phyloP scores from a whole-genome alignment of 2,329 filamentous ascomycete species.

The Huntiella decipiens region DNA sequence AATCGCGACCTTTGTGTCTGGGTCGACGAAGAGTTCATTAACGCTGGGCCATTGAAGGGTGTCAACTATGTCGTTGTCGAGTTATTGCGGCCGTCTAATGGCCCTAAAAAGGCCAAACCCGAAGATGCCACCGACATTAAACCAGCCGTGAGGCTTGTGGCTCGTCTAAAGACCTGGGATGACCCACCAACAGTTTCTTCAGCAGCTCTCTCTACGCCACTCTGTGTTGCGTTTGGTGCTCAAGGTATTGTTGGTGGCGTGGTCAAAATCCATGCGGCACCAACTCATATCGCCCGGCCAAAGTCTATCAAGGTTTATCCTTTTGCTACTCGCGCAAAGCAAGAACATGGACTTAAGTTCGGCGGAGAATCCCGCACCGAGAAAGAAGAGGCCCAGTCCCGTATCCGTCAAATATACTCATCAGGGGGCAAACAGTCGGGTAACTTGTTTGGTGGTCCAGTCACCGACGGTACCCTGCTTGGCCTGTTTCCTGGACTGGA shows the following conservation, averaged over 20 bases:
- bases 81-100: constrained; percentile 63
- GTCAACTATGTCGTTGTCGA: constrained; percentile 63
- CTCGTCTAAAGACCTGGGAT: constrained; percentile 59
- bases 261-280: constrained; percentile 69
- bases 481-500: constrained; percentile 35
- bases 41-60: constrained; percentile 53
- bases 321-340: constrained; percentile 42
- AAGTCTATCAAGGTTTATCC: constrained; percentile 60
- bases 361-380: constrained; percentile 74
- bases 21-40: constrained; percentile 62
- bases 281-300: constrained; percentile 43
- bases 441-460: constrained; percentile 54
- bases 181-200: constrained; percentile 71
- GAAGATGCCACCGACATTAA: constrained; percentile 41
- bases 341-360: constrained; percentile 55
- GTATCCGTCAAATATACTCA: constrained; percentile 53
- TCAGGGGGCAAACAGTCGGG: constrained; percentile 22
- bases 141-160: constrained; percentile 50
- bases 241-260: constrained; percentile 66
- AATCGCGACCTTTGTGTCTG: constrained; percentile 52
- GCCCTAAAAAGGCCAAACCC: constrained; percentile 45
- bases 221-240: constrained; percentile 57
- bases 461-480: constrained; percentile 77
- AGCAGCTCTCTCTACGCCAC: constrained; percentile 54
- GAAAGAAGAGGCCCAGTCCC: constrained; percentile 55